A percentile compares a stretch with the other conserved stretches of the same genome.
phyloP scores from a whole-genome alignment of 2,329 filamentous ascomycete species.

The Zymoseptoria brevis region DNA sequence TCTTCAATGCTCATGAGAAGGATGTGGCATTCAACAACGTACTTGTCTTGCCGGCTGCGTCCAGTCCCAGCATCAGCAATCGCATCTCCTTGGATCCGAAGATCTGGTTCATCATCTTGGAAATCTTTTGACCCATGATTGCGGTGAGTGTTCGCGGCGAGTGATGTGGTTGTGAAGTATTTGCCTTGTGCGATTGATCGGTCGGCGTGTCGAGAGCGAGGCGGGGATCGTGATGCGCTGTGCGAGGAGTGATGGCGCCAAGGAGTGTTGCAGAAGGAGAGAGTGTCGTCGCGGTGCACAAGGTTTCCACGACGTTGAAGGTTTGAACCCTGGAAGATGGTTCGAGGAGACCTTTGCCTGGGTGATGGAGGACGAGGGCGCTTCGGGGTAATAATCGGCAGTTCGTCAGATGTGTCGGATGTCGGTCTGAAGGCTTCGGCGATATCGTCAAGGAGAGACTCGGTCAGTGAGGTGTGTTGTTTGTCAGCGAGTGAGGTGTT shows the following conservation, averaged over 20 bases:
- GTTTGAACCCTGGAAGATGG: background rate
- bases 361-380: background rate
- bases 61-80: constrained; percentile 91
- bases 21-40: constrained; percentile 22
- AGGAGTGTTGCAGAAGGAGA: background rate
- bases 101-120: constrained; percentile 97
- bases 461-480: background rate
- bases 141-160: constrained; percentile 13
- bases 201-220: background rate
- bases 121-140: constrained; percentile 82
- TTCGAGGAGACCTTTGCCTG: background rate
- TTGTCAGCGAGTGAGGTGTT: background rate
- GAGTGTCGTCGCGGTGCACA: background rate
- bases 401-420: background rate
- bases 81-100: constrained; percentile 99
- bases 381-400: background rate
- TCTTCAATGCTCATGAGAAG: no score
- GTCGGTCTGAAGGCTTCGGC: background rate
- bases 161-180: background rate
- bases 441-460: background rate
- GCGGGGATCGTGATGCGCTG: background rate
- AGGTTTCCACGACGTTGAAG: background rate
- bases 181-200: background rate
- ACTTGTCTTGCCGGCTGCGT: constrained; percentile 95
- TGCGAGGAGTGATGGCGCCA: background rate